A percentile compares a stretch with the other conserved stretches of the same genome.
These are phyloP conservation scores for Coprinellus micaceus DNA, from an alignment of 768 basidiomycete genomes.

Conservation along the genomic window DNA sequence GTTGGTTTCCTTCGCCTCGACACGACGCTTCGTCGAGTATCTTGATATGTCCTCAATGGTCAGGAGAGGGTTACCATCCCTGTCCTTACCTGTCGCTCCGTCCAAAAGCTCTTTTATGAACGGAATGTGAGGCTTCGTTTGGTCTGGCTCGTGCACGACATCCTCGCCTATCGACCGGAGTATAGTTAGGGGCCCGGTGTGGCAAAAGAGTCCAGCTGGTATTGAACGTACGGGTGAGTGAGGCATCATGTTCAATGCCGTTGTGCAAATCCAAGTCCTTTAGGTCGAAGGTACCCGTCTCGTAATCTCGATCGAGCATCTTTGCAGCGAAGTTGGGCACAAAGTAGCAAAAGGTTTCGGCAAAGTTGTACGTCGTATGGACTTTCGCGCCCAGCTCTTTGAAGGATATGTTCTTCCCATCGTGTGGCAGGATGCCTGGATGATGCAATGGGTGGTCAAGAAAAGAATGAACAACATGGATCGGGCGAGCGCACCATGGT, in stretches of 20 bases:
- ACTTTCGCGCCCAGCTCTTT: constrained; percentile 40
- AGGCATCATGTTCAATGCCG: constrained; percentile 70
- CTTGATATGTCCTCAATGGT: too few species aligned
- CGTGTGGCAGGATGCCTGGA: constrained; percentile 60
- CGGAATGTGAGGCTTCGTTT: constrained; percentile 45
- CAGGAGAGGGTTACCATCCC: too few species aligned
- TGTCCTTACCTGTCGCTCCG: constrained; percentile 46
- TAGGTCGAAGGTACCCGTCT: constrained; percentile 59
- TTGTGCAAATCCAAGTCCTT: constrained; percentile 70
- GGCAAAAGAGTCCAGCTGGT: background rate
- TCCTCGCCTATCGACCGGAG: constrained; percentile 47
- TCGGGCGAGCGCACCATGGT: constrained; percentile 71
- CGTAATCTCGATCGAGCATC: constrained; percentile 54
- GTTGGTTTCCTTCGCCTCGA: too few species aligned
- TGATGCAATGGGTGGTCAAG: too few species aligned
- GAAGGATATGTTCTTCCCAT: constrained; percentile 69
- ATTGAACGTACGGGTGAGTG: constrained; percentile 50
- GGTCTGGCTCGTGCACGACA: constrained; percentile 40
- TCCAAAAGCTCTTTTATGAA: constrained; percentile 56
- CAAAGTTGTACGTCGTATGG: constrained; percentile 64
- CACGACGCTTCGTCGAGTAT: too few species aligned
- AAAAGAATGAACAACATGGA: constrained; percentile 2
- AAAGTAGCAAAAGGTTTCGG: constrained; percentile 62
- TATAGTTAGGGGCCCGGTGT: background rate
- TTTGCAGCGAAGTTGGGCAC: constrained; percentile 59